Conservation (phyloP, 1,284 basidiomycete species). For the Albatrellus sp. region DNA sequence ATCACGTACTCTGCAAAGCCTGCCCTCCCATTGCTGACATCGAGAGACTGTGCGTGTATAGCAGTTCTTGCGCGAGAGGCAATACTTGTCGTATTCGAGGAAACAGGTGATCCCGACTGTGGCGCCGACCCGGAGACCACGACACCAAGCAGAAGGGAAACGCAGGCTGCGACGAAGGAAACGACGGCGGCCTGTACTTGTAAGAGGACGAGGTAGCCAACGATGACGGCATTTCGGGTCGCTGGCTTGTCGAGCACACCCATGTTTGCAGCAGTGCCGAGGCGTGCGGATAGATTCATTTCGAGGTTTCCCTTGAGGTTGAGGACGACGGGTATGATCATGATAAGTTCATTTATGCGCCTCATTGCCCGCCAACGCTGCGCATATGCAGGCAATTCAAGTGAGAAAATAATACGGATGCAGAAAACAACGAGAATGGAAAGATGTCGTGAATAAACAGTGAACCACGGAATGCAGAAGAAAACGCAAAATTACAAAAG, state of each 20-base stretch:
- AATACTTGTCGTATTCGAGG: background rate
- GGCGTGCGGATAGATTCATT: constrained; percentile 81
- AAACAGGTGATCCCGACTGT: no score
- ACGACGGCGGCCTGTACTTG: constrained; percentile 92
- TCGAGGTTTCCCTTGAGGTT: constrained; percentile 97
- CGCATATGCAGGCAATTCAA: background rate
- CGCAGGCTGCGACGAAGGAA: constrained; percentile 73
- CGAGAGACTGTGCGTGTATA: background rate
- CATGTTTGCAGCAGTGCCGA: constrained; percentile 71
- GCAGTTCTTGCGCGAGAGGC: constrained; percentile 1
- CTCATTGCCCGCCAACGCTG: constrained; percentile 85
- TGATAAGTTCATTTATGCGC: constrained; percentile 88
- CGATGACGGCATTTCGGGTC: constrained; percentile 56
- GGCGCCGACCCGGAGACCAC: constrained; percentile 32
- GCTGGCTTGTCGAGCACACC: constrained; percentile 76
- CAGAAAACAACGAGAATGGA: background rate
- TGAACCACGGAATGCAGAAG: background rate
- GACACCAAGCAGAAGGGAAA: constrained; percentile 68
- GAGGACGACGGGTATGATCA: constrained; percentile 89
- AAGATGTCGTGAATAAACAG: background rate
- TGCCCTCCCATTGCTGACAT: constrained; percentile 19
- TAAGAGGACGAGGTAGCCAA: constrained; percentile 78
- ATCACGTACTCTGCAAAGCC: constrained; percentile 40
- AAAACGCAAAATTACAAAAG: background rate
- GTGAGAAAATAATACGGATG: background rate